Conservation (phyloP, 2,329 filamentous ascomycete genomes). For the Neofusicoccum sp. region DNA sequence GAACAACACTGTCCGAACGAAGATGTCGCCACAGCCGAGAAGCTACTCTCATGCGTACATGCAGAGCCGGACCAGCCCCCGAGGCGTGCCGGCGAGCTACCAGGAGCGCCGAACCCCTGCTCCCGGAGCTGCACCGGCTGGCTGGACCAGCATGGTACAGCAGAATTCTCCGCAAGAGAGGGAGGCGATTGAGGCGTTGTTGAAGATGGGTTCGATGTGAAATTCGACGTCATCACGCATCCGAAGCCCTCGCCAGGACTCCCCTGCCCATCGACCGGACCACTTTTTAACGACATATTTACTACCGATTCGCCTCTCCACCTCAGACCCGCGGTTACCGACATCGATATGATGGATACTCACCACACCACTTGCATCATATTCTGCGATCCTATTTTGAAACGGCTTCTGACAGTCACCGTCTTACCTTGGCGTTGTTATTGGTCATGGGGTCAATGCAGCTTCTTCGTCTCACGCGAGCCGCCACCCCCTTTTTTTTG, state of each 20-base stretch:
- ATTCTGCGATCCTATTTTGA: neutral
- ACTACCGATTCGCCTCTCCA: neutral
- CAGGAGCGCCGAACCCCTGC: neutral
- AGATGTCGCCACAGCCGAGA: neutral
- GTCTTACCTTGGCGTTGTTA: constrained; percentile 7
- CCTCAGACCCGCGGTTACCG: neutral
- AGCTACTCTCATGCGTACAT: neutral
- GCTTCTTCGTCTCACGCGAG: neutral
- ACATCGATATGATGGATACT: neutral
- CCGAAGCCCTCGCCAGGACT: neutral
- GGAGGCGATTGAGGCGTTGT: constrained; percentile 76
- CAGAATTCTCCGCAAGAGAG: constrained; percentile 70
- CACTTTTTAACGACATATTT: neutral
- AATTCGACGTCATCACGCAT: neutral
- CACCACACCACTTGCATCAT: neutral
- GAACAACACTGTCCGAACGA: neutral
- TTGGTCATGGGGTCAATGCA: constrained; percentile 4
- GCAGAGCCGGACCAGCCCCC: neutral
- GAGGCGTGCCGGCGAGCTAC: constrained; percentile 2
- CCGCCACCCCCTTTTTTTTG: constrained; percentile 1
- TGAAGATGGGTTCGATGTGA: constrained; percentile 71
- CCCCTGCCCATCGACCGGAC: neutral
- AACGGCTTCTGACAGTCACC: neutral
- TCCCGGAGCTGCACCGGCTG: neutral
- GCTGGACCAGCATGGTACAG: constrained; percentile 18